phyloP scores from a whole-genome alignment of 805 yeast species.

The Barnettozyma populi region DNA sequence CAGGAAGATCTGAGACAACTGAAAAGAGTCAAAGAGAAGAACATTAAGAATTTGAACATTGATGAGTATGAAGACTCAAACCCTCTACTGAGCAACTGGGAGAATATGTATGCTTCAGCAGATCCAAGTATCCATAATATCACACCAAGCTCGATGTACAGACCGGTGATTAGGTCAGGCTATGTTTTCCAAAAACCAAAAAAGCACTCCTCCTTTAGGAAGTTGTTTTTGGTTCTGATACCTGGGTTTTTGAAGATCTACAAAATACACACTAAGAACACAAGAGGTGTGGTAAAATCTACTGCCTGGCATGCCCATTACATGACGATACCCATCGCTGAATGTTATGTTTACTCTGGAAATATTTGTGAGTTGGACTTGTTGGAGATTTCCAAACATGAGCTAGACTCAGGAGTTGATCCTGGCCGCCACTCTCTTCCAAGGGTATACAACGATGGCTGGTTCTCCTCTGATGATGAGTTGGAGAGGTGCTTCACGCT shows the following conservation, averaged over 20 bases:
- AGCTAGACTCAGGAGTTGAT: constrained; percentile 36
- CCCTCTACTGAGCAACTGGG: constrained; percentile 43
- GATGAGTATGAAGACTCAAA: constrained; percentile 55
- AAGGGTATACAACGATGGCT: constrained; percentile 73
- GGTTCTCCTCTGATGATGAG: constrained; percentile 78
- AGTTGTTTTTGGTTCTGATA: constrained; percentile 56
- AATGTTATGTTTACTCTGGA: constrained; percentile 77
- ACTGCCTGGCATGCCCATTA: constrained; percentile 46
- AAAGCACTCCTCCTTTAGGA: constrained; percentile 61
- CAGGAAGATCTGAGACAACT: constrained; percentile 36
- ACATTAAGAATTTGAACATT: constrained; percentile 42
- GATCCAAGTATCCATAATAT: constrained; percentile 50
- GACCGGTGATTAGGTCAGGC: constrained; percentile 61
- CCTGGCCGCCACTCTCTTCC: constrained; percentile 63
- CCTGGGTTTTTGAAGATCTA: constrained; percentile 67
- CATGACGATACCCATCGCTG: constrained; percentile 54
- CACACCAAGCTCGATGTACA: constrained; percentile 52
- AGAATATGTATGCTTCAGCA: constrained; percentile 45
- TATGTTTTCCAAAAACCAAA: constrained; percentile 61
- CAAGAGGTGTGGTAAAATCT: constrained; percentile 40
- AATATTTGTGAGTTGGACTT: constrained; percentile 52
- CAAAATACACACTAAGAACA: constrained; percentile 42
- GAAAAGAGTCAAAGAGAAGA: constrained; percentile 35
- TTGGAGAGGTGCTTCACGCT: constrained; percentile 70
- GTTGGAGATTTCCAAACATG: constrained; percentile 35